These are phyloP conservation scores for Yamadazyma mexicana DNA, from an alignment of 1,139 yeast species.

Conservation along the genomic window DNA sequence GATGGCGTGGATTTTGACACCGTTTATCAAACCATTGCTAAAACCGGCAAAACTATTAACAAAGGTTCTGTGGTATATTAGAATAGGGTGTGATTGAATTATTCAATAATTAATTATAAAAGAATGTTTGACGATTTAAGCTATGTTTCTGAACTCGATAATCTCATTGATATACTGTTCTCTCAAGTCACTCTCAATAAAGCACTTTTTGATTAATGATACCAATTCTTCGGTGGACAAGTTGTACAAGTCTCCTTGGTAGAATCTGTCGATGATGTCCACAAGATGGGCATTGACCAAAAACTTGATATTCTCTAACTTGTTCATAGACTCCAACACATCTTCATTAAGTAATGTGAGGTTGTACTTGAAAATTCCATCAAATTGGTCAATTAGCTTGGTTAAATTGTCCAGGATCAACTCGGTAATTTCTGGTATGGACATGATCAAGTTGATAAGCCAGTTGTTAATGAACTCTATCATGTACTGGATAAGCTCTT, in stretches of 20 bases:
- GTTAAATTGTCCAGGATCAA: constrained; percentile 33
- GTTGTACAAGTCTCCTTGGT: constrained; percentile 73
- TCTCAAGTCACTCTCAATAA: constrained; percentile 71
- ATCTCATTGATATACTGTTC: constrained; percentile 64
- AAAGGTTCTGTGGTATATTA: constrained; percentile 54
- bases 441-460: constrained; percentile 27
- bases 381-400: constrained; percentile 22
- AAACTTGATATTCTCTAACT: constrained; percentile 43
- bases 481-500: constrained; percentile 24
- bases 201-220: constrained; percentile 54
- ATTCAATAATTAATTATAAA: background rate
- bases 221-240: constrained; percentile 67
- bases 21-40: constrained; percentile 74
- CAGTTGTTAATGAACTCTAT: constrained; percentile 34
- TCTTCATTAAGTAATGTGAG: constrained; percentile 18
- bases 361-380: constrained; percentile 19
- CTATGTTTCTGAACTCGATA: constrained; percentile 24
- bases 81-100: background rate
- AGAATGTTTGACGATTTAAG: too few relatives aligned
- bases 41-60: constrained; percentile 86
- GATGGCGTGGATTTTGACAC: constrained; percentile 64
- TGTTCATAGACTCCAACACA: constrained; percentile 33
- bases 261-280: constrained; percentile 69
- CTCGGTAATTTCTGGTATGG: constrained; percentile 38
- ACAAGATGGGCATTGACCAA: constrained; percentile 58